Conservation (phyloP, 1,139 yeast species). For the Blastobotrys indianensis region DNA sequence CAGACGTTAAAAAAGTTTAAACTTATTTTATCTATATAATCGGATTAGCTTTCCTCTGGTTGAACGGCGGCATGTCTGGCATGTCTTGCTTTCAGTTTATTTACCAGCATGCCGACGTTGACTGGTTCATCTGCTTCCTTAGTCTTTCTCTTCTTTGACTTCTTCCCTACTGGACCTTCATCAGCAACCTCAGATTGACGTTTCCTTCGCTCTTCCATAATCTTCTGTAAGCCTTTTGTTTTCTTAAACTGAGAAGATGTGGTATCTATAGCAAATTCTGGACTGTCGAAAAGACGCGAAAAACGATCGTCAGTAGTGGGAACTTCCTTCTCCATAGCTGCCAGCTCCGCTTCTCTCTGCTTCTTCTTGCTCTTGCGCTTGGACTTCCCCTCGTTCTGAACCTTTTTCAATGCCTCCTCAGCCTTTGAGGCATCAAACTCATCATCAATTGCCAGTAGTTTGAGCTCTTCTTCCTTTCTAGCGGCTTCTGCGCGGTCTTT, state of each 20-base stretch:
- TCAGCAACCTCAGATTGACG: conserved; percentile 32
- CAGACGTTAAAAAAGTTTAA: too few relatives aligned
- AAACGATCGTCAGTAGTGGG: conserved; percentile 84
- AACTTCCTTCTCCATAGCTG: conserved; percentile 45
- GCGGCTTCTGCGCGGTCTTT: conserved; percentile 33
- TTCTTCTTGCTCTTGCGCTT: conserved; percentile 59
- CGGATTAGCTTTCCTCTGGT: background rate
- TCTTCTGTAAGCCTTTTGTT: conserved; percentile 79
- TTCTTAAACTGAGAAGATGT: conserved; percentile 82
- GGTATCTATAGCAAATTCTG: conserved; percentile 81
- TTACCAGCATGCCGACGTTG: conserved; percentile 23
- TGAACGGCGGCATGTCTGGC: too few relatives aligned
- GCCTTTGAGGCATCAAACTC: conserved; percentile 21
- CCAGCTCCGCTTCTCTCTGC: conserved; percentile 59
- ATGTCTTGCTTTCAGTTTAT: conserved; percentile 22
- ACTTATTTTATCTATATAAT: background rate
- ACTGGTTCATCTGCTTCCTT: conserved; percentile 13
- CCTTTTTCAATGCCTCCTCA: conserved; percentile 1
- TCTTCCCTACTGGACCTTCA: conserved; percentile 9
- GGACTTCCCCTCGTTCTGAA: conserved; percentile 41
- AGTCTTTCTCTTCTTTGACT: conserved; percentile 13
- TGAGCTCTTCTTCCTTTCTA: conserved; percentile 61
- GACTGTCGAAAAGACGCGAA: conserved; percentile 77
- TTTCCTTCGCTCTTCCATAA: conserved; percentile 67
- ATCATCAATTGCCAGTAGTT: conserved; percentile 68